Evolutionary conservation across 2,329 filamentous ascomycete species (phyloP), one percentile per base, ranked within the genome.

Genomic region (Colletotrichum endophyticum): DNA sequence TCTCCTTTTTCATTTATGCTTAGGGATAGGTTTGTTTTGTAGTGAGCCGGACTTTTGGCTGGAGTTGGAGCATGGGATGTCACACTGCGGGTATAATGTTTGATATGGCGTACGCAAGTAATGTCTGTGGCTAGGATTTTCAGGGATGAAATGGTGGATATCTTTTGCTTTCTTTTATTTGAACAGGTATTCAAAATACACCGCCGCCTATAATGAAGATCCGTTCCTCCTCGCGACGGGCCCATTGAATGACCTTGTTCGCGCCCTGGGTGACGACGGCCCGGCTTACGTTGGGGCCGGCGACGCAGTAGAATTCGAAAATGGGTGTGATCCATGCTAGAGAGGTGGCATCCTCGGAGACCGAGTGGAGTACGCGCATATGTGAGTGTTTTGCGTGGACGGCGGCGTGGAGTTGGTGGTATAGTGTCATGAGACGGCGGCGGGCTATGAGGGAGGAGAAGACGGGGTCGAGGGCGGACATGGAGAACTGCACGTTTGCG

Each of bases 141-240:
- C 15, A 27, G 56, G 56, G 56, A 59, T 59, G 25, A 11, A 19
- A 16, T 59, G 13, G n/a, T 27, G 13, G 22, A 27, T 16, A 59
- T 25, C 25, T 59, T 59, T 59, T 59, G 56, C 27, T 59, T 59
- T 59, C 22, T 59, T 28, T 28, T 59, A 9, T 28, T 59, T 8
- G 56, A 25, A 19, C 49, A 6, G n/a, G 30, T 61, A 32, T 34
- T 84, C 74, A 93, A 80, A 94, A 94, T 80, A 99, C 96, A 59
- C 96, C 97, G n/a, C 97, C 98, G 2, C 97, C 97, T 82, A 99
- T 97, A 76, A 99, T 98, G 82, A 99, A 99, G 8, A 99, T 88
- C 73, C 97, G 90, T 85, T 99, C 96, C 85, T 99, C 96, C 85
- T 99, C 97, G 79, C 93, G 90, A 82, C 95, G 94, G 3, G 96